Percentiles rank a stretch among this genome's conserved stretches.
phyloP scores from a whole-genome alignment of 1,139 yeast species.

The Yamadazyma membranifaciens region DNA sequence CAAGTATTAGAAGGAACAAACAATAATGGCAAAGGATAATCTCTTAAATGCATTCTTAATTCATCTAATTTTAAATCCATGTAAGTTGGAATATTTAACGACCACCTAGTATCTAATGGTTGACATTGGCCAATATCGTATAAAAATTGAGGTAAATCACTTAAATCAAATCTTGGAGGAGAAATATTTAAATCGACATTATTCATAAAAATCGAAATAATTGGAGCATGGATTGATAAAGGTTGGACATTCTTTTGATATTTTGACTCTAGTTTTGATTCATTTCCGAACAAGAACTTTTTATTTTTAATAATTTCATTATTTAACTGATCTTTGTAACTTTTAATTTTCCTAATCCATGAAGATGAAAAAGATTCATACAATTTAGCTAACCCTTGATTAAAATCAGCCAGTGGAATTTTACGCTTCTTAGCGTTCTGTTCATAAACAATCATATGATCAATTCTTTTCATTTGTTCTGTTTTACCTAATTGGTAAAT shows the following conservation, averaged over 20 bases:
- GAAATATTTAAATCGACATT: slow-evolving; percentile 54
- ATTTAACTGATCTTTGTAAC: slow-evolving; percentile 40
- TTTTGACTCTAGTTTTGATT: slow-evolving; percentile 41
- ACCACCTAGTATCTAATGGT: slow-evolving; percentile 67
- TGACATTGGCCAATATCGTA: slow-evolving; percentile 78
- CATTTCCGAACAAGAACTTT: slow-evolving; percentile 45
- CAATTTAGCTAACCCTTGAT: slow-evolving; percentile 15
- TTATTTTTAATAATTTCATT: slow-evolving; percentile 53
- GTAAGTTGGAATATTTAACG: slow-evolving; percentile 65
- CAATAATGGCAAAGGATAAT: slow-evolving; percentile 65
- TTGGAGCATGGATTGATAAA: slow-evolving; percentile 60
- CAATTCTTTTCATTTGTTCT: slow-evolving; percentile 69
- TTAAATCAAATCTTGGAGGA: slow-evolving; percentile 55
- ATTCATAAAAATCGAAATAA: slow-evolving; percentile 57
- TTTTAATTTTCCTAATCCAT: slow-evolving; percentile 52
- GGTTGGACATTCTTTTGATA: slow-evolving; percentile 58
- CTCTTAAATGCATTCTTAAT: slow-evolving; percentile 56
- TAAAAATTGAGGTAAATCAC: slow-evolving; percentile 57
- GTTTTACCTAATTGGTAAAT: slow-evolving; percentile 72
- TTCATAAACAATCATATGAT: slow-evolving; percentile 56
- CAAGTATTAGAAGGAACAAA: slow-evolving; percentile 27
- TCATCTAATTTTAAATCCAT: slow-evolving; percentile 50
- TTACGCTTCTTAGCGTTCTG: slow-evolving; percentile 11
- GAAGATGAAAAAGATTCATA: slow-evolving; percentile 26
- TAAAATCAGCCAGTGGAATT: slow-evolving; percentile 6